Conservation (phyloP, 805 yeast genomes). For the Candida morakotiae region DNA sequence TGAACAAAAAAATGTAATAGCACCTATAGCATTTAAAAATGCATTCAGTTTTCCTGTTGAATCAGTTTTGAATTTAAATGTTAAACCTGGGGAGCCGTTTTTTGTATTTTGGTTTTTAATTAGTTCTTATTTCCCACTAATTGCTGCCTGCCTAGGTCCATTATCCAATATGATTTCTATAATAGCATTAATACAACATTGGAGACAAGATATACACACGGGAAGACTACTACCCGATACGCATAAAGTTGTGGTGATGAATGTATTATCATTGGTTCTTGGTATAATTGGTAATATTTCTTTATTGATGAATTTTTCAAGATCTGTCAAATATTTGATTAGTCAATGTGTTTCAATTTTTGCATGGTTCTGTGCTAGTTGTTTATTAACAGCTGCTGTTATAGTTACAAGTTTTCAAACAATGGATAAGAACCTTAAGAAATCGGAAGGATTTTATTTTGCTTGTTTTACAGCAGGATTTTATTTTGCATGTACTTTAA, state of each 20-base stretch:
- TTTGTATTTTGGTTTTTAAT: slow-evolving; percentile 58
- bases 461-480: slow-evolving; percentile 63
- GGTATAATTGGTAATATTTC: slow-evolving; percentile 69
- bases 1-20: neutral
- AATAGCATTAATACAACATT: slow-evolving; percentile 64
- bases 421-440: slow-evolving; percentile 7
- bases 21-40: slow-evolving; percentile 20
- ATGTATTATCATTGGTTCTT: slow-evolving; percentile 56
- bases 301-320: slow-evolving; percentile 67
- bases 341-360: slow-evolving; percentile 60
- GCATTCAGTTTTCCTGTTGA: slow-evolving; percentile 29
- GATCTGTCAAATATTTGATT: slow-evolving; percentile 49
- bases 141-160: slow-evolving; percentile 79
- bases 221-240: slow-evolving; percentile 29
- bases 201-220: slow-evolving; percentile 43
- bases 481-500: slow-evolving; percentile 53
- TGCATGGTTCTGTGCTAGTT: slow-evolving; percentile 62
- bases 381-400: slow-evolving; percentile 48
- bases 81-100: slow-evolving; percentile 34
- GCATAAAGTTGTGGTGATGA: slow-evolving; percentile 47
- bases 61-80: slow-evolving; percentile 24
- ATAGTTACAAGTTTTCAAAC: slow-evolving; percentile 23
- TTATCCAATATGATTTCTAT: slow-evolving; percentile 70
- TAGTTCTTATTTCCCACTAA: slow-evolving; percentile 67
- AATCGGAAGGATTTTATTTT: slow-evolving; percentile 73